Base-by-base conservation (phyloP, 495 filamentous ascomycete genomes). In the Pyrenula aspistea region DNA sequence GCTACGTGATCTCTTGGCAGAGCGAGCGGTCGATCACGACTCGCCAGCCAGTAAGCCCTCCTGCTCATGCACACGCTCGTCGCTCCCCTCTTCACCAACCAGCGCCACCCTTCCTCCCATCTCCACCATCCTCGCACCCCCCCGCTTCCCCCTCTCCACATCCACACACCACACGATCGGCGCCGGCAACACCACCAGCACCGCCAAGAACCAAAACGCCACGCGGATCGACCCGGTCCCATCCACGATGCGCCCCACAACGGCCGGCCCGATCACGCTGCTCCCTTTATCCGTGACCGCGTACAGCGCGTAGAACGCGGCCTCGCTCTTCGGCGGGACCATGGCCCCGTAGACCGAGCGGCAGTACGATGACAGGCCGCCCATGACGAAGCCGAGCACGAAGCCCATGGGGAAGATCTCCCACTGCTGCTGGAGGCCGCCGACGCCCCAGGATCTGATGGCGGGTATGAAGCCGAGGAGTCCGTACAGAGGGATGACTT, bases 271-370 rank as follows among this genome's bases (percentile, higher is more conserved):
- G 60, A 96, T 91, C 24, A 96, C 79, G 58, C 85, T 89, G 24
- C 85, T 89, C 0, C 91, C 91, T 66, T 96, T 96, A 63, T 96
- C 91, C 8, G 91, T 96, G 53, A 93, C 92, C 2, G 91, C 91
- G 61, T 95, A 96, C 2, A 96, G 76, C 0, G 91, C 91, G 68
- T 91, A 96, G 62, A 96, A 96, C 0, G 91, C 88, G 0, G 91
- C 91, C 67, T 96, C 91, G 24, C 78, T 89, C n/a, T 90, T 90
- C 0, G 89, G 88, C 2, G 91, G 91, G 63, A 96, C 82, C 53
- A 96, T 71, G 66, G 91, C 82, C 4, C 89, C 90, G 61, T 83
- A 96, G 53, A 95, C 75, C 54, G 85, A 88, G 1, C 91, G 83
- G 63, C 91, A 95, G 67, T 95, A 95, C 12, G 84, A 85, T 52